Evolutionary conservation across 2,329 filamentous ascomycete genomes (phyloP), one percentile per base, ranked within the genome.

Genomic region (Remersonia thermophila): DNA sequence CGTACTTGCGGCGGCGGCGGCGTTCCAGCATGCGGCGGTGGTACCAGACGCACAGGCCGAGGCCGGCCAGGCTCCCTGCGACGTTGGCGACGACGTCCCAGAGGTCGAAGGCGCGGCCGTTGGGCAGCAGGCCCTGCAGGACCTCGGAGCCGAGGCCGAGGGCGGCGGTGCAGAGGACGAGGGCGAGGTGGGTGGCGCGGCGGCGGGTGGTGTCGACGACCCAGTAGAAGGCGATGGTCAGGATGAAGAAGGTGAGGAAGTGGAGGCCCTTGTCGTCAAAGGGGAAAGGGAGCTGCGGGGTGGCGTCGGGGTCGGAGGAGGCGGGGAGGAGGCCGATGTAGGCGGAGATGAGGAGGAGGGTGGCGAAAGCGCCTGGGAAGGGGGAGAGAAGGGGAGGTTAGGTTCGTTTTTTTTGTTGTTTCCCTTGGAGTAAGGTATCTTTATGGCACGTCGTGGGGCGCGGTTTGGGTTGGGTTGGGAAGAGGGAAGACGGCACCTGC

Each of bases 11-110:
- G 51, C 75, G 66, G 41, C 87, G 72, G 55, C 82, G 83, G 43
- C 91, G 72, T 58, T 96, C 89, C 27, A 96, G 65, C 86, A 96
- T 96, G 40, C 91, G 80, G 54, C 83, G 81, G 61, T 98, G 91
- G 56, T 98, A 98, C 82, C 83, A 89, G 39, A 77, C 79, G 55
- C 83, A 93, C 14, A 93, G 56, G 0, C 69, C 78, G 14, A 95
- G 55, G 0, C 74, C 86, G 1, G 67, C 63, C 11, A 82, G 59
- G 45, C 82, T 89, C 29, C 91, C 91, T 28, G 83, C 62, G 1
- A 94, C 60, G 56, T 98, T 98, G 53, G 87, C 86, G 36, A 85
- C 66, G 43, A 98, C 83, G 55, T 96, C 85, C 52, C 80, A 84
- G 33, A 80, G 62, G 53, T 98, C 91, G 47, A 79, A 77, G 12